Evolutionary conservation across 371 early-diverging fungal species (phyloP), one percentile per base, ranked within the genome.

Genomic region (Apophysomyces sp.): DNA sequence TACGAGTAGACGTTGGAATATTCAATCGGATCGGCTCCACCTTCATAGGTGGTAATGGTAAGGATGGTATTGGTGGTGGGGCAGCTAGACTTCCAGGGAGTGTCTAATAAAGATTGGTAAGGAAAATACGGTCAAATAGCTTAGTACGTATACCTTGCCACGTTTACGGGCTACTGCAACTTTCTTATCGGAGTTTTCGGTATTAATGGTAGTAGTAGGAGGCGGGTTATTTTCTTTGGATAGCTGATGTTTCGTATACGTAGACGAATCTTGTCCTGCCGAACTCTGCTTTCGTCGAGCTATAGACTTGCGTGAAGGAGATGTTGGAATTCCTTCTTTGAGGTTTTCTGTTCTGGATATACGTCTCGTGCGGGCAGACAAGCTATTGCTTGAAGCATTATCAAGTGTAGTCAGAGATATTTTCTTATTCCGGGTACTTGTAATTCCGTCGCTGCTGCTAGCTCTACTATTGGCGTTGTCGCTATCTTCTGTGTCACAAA

Each of bases 21-120:
- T 58, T 68, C 11, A 77, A n/a, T 26, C 68, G 63, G 32, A 82
- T 71, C 0, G 82, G 82, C 21, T 78, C 79, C 4, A 82, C 40
- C 26, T 78, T 82, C 79, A 82, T 82, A 4, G 82, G 82, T 26
- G 82, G 82, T 26, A 82, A 26, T 53, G 72, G 67, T 21, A 77
- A 32, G 0, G 76, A 58, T 39, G 76, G 72, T 39, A 82, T 69
- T 21, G 68, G 68, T 6, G 79, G 79, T 9, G 79, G 79, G n/a
- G 70, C 74, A 1, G 77, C 82, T 15, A 82, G 58, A 59, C 61
- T 82, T 11, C 82, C 82, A 27, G 82, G 82, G 24, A 82, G 61
- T 3, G 82, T 79, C 79, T 80, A 68, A 29, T 13, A 44, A 21
- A 9, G 24, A 44, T 2, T 55, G 15, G 58, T 21, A 8, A 36